These are phyloP conservation scores for Alectoria sarmentosa DNA, from an alignment of 495 filamentous ascomycete genomes.

Conservation along the genomic window DNA sequence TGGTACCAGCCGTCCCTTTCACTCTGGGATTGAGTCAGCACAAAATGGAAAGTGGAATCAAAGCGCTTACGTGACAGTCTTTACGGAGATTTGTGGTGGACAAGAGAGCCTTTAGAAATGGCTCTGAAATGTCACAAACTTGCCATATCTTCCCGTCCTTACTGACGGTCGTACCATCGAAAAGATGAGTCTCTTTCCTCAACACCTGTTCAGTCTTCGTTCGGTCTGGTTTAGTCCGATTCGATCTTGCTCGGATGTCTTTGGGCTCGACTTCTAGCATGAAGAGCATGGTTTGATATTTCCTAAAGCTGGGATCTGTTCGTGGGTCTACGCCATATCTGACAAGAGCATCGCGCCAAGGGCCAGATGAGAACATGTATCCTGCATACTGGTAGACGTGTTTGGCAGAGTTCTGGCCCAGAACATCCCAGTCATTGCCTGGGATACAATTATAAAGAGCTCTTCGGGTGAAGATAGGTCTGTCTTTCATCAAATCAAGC, in stretches of 20 bases:
- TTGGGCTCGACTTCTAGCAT: conserved; percentile 35
- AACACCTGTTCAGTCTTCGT: conserved; percentile 5
- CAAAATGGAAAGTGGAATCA: conserved; percentile 28
- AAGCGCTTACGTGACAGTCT: conserved; percentile 35
- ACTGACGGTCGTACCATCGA: conserved; percentile 62
- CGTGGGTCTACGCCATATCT: conserved; percentile 82
- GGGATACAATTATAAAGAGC: conserved; percentile 59
- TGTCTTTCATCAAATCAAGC: conserved; percentile 52
- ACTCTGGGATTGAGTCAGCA: conserved; percentile 40
- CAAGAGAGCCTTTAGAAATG: conserved; percentile 52
- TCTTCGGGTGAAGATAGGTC: conserved; percentile 82
- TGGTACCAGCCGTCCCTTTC: conserved; percentile 72
- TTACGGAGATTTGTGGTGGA: conserved; percentile 37
- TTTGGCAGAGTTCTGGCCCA: conserved; percentile 52
- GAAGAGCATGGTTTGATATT: conserved; percentile 87
- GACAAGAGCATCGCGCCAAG: conserved; percentile 82
- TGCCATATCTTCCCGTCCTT: conserved; percentile 85
- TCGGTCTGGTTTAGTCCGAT: conserved; percentile 11
- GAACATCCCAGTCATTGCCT: conserved; percentile 23
- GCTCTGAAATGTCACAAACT: conserved; percentile 84
- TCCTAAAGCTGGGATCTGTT: conserved; percentile 59
- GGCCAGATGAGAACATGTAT: conserved; percentile 84
- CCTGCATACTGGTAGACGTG: conserved; percentile 67
- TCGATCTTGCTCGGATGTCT: conserved; percentile 19
- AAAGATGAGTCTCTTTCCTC: conserved; percentile 56